Evolutionary conservation across 768 basidiomycete genomes (phyloP).

Genomic region (Lactifluus hygrophoroides): DNA sequence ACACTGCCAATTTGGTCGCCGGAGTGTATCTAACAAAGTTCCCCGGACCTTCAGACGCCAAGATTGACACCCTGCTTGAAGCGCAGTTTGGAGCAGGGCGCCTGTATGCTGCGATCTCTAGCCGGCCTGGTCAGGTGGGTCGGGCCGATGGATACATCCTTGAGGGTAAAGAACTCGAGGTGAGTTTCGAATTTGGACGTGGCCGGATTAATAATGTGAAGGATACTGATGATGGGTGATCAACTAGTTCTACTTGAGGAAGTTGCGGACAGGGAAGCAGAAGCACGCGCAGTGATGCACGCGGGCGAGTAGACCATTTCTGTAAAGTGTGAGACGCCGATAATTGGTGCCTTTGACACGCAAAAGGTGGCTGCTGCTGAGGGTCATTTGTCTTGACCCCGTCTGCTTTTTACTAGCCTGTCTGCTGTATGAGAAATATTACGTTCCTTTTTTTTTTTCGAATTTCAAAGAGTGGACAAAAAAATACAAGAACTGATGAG

Average conservation of each 20-base stretch:
- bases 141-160: conserved; percentile 96
- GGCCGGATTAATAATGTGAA: background rate
- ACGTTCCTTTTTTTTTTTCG: background rate
- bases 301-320: background rate
- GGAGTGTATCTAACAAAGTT: conserved; percentile 2
- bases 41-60: conserved; percentile 50
- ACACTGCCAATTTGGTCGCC: background rate
- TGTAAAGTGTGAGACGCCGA: background rate
- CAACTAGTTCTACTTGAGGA: conserved; percentile 84
- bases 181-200: conserved; percentile 30
- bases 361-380: background rate
- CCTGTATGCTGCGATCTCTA: conserved; percentile 87
- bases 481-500: too few relatives aligned
- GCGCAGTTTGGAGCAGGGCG: conserved; percentile 90
- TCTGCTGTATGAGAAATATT: background rate
- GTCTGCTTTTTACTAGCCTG: background rate
- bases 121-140: conserved; percentile 94
- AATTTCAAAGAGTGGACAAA: too few relatives aligned
- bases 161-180: conserved; percentile 98
- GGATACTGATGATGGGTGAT: background rate
- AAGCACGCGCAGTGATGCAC: conserved; percentile 60
- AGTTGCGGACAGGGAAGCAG: conserved; percentile 88
- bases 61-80: conserved; percentile 86
- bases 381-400: background rate
- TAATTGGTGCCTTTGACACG: background rate